phyloP scores from a whole-genome alignment of 495 filamentous ascomycete genomes.

The Elaphomyces granulatus region DNA sequence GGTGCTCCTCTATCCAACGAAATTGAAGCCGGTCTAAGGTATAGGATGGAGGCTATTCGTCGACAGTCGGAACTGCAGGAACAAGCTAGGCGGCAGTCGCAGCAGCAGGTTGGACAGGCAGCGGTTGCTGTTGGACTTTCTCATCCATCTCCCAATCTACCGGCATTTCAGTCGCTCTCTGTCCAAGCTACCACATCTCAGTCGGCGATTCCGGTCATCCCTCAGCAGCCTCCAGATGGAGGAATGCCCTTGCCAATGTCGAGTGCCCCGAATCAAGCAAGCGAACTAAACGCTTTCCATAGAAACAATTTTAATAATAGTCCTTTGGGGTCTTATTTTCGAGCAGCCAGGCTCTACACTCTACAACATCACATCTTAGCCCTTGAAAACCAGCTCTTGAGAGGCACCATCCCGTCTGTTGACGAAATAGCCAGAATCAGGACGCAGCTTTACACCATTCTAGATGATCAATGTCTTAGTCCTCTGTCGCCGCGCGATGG shows the following conservation, averaged over 20 bases:
- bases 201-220: neutral
- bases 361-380: constrained; percentile 20
- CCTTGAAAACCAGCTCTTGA: constrained; percentile 27
- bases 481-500: constrained; percentile 11
- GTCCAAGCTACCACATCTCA: constrained; percentile 2
- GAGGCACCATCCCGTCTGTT: constrained; percentile 18
- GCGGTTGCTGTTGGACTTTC: neutral
- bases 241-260: neutral
- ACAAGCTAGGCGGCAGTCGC: constrained; percentile 1
- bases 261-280: neutral
- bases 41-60: constrained; percentile 12
- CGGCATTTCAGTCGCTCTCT: constrained; percentile 6
- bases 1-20: no score
- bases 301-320: no score
- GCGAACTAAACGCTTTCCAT: no score
- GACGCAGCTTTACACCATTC: constrained; percentile 19
- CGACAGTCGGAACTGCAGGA: constrained; percentile 12
- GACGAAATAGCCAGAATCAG: constrained; percentile 21
- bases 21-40: constrained; percentile 8
- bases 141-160: constrained; percentile 1
- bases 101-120: neutral
- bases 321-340: no score
- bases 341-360: no score
- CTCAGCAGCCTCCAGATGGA: neutral
- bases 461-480: constrained; percentile 17